Evolutionary conservation across 2,329 filamentous ascomycete species (phyloP), one percentile per base, ranked within the genome.

Genomic region (Pestalotiopsis sp.): DNA sequence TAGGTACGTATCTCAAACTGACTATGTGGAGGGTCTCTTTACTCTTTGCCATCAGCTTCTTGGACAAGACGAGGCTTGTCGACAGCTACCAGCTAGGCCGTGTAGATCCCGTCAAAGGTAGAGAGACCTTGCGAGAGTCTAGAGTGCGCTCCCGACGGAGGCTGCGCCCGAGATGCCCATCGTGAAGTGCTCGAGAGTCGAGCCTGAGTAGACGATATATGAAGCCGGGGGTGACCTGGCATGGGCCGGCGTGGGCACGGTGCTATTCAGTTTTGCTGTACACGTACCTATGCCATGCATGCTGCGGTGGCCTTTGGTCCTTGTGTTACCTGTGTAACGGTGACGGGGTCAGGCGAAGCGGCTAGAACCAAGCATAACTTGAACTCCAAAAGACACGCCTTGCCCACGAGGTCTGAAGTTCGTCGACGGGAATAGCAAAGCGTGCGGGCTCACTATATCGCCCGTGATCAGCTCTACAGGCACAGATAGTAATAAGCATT

Each of bases 311-410:
- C n/a, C 60, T 35, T 63, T 63, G 39, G 20, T 14, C 17, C n/a
- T 30, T 44, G 60, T 48, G 60, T 63, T 48, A 63, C 48, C 17
- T 55, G 62, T 56, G 62, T 56, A 35, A 65, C 62, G 30, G 62
- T 38, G 48, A 55, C 26, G 26, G 52, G 40, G 40, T 64, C 44
- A 30, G 22, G 26, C 24, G 62, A 44, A 56, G 62, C 62, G 40
- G 62, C 48, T 65, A 65, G 52, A 65, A 24, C 40, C 40, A 38
- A 30, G 10, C 56, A 44, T 38, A 24, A 35, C 13, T 44, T 13
- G 11, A 30, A 24, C 6, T 38, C 17, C 24, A 26, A 30, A 17
- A 11, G 56, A 24, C 44, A 52, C n/a, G 44, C 20, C n/a, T 20
- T 52, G 44, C 44, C 44, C 44, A 52, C 44, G 56, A 35, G 56